A percentile compares a stretch with the other conserved stretches of the same genome.
These are phyloP conservation scores for Phialemoniopsis sp. DNA, from an alignment of 2,329 filamentous ascomycete genomes.

Conservation along the genomic window DNA sequence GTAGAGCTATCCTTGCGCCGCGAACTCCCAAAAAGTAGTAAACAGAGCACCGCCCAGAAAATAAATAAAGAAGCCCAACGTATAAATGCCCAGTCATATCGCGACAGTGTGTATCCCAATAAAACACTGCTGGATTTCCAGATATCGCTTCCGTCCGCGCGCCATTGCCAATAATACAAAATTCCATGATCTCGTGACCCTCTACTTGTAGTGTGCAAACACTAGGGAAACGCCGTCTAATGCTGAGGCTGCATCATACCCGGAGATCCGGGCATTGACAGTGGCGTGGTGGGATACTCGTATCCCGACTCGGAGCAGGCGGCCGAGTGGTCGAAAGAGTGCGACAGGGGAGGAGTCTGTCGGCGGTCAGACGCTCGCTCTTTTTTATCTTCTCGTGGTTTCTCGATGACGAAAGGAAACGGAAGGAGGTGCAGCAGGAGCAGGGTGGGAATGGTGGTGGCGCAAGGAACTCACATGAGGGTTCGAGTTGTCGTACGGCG, in stretches of 20 bases:
- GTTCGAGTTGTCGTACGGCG: slow-evolving; percentile 63
- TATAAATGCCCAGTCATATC: too few relatives aligned
- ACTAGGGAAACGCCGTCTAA: not conserved
- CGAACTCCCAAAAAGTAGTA: not conserved
- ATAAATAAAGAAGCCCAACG: not conserved
- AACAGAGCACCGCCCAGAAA: not conserved
- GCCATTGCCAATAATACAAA: too few relatives aligned
- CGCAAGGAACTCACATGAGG: slow-evolving; percentile 69
- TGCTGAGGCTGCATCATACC: slow-evolving; percentile 34
- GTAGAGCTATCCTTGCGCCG: not conserved
- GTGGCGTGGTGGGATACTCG: slow-evolving; percentile 65
- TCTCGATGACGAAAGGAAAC: slow-evolving; percentile 9
- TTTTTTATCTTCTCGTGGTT: slow-evolving; percentile 3
- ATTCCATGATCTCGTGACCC: not conserved
- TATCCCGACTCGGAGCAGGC: slow-evolving; percentile 56
- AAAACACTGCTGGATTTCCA: too few relatives aligned
- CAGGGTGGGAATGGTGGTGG: slow-evolving; percentile 28
- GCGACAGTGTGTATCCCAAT: too few relatives aligned
- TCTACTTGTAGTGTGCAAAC: not conserved
- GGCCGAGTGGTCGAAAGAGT: slow-evolving; percentile 66
- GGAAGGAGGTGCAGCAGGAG: slow-evolving; percentile 14
- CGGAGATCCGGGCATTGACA: slow-evolving; percentile 70
- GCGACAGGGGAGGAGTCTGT: slow-evolving; percentile 74
- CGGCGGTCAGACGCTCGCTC: slow-evolving; percentile 43
- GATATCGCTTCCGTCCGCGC: too few relatives aligned